phyloP scores from a whole-genome alignment of 805 yeast species.

The Myxozyma sirexii region DNA sequence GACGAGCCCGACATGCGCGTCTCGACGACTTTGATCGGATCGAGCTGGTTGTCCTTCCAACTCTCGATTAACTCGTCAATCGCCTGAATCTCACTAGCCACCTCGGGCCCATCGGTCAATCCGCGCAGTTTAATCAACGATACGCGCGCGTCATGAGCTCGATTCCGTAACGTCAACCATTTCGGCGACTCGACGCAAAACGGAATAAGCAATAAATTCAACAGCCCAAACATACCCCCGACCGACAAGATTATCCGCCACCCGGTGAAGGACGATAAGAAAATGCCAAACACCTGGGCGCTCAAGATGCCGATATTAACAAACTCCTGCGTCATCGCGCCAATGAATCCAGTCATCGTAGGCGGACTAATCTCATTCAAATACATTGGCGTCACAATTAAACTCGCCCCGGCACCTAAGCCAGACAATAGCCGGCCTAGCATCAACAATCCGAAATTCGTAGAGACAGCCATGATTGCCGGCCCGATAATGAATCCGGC shows the following conservation, averaged over 20 bases:
- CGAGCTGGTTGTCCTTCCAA: slow-evolving; percentile 23
- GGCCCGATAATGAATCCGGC: slow-evolving; percentile 64
- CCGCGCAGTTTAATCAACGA: slow-evolving; percentile 46
- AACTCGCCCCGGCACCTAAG: slow-evolving; percentile 80
- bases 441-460: slow-evolving; percentile 49
- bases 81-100: slow-evolving; percentile 19
- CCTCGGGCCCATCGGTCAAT: slow-evolving; percentile 29
- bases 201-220: slow-evolving; percentile 50
- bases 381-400: slow-evolving; percentile 82
- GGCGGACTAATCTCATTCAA: slow-evolving; percentile 80
- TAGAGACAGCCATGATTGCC: slow-evolving; percentile 55
- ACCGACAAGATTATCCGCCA: slow-evolving; percentile 76
- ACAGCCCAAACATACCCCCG: slow-evolving; percentile 58
- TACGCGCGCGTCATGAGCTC: slow-evolving; percentile 48
- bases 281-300: slow-evolving; percentile 74
- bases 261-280: slow-evolving; percentile 61
- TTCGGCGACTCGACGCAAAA: slow-evolving; percentile 74
- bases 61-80: slow-evolving; percentile 28
- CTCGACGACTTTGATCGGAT: background rate
- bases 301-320: slow-evolving; percentile 81
- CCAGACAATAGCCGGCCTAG: slow-evolving; percentile 81
- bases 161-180: slow-evolving; percentile 66
- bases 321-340: slow-evolving; percentile 86
- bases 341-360: slow-evolving; percentile 70
- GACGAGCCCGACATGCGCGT: slow-evolving; percentile 8